Conservation (phyloP, 257 asterid species). For the Solanum ossicruentum region DNA sequence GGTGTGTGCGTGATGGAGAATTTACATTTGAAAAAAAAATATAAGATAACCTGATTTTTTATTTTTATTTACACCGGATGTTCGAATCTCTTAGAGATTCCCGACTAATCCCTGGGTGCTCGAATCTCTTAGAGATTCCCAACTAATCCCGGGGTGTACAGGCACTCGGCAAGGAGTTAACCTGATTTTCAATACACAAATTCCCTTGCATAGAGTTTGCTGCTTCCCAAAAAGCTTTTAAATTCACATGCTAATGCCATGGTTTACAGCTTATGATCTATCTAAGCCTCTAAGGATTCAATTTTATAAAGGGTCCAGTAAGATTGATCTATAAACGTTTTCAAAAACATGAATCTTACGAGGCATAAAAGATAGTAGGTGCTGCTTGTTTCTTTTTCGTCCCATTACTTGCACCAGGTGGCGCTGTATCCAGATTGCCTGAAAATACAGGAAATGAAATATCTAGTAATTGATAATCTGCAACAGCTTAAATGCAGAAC, state of each 20-base stretch:
- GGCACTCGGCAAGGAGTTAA: no score
- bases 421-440: conserved; percentile 40
- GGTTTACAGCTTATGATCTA: background rate
- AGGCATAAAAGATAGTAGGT: conserved; percentile 65
- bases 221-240: background rate
- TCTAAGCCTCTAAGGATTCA: background rate
- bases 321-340: background rate
- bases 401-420: conserved; percentile 19
- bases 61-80: no score
- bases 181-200: background rate
- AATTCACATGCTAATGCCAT: background rate
- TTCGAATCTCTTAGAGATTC: no score
- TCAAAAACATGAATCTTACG: conserved; percentile 41
- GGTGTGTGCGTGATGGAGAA: background rate
- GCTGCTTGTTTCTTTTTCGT: conserved; percentile 37
- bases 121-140: no score
- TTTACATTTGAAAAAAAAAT: background rate
- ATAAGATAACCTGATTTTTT: background rate
- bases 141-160: no score
- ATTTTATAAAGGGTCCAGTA: background rate
- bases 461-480: background rate
- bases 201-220: background rate
- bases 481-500: background rate
- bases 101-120: no score
- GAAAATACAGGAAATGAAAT: background rate